A percentile compares a stretch with the other conserved stretches of the same genome.
phyloP scores from a whole-genome alignment of 108 stramenopile species.

The Nitzschia inconspicua region DNA sequence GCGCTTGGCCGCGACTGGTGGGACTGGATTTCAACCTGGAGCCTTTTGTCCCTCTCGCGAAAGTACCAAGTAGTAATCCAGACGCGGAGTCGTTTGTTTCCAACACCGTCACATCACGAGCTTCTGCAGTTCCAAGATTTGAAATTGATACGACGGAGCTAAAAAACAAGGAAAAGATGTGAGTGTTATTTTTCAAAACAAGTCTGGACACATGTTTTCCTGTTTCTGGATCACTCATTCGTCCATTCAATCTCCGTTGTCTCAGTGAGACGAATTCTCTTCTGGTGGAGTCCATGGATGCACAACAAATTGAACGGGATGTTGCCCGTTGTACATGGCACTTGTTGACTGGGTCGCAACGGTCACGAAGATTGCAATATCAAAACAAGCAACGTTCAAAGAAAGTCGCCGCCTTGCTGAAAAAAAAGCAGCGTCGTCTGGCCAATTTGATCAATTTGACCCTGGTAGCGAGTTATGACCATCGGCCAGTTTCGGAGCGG shows the following conservation, averaged over 20 bases:
- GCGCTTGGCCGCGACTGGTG: slow-evolving; percentile 87
- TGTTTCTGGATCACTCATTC: too few relatives aligned
- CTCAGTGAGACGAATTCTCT: slow-evolving; percentile 2
- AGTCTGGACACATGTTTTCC: too few relatives aligned
- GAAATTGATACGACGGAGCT: slow-evolving; percentile 24
- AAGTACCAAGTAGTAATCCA: neutral
- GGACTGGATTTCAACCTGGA: slow-evolving; percentile 32
- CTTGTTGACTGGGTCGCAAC: slow-evolving; percentile 61
- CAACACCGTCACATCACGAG: neutral
- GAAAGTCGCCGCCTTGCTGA: slow-evolving; percentile 40
- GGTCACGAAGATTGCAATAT: slow-evolving; percentile 54
- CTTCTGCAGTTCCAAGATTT: neutral
- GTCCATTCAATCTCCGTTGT: too few relatives aligned
- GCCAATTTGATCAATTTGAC: slow-evolving; percentile 76
- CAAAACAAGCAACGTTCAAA: slow-evolving; percentile 46
- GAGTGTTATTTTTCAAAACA: too few relatives aligned
- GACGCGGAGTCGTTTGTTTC: neutral
- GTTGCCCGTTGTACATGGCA: slow-evolving; percentile 84
- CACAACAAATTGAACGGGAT: slow-evolving; percentile 72
- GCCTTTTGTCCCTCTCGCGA: slow-evolving; percentile 2
- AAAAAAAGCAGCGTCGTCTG: slow-evolving; percentile 67
- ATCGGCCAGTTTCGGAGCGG: slow-evolving; percentile 11
- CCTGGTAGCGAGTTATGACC: slow-evolving; percentile 49
- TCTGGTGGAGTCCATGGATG: slow-evolving; percentile 51
- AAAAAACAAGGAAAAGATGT: neutral